Evolutionary conservation across 257 asterid species (phyloP).

Genomic region (Cynanchum wilfordii): DNA sequence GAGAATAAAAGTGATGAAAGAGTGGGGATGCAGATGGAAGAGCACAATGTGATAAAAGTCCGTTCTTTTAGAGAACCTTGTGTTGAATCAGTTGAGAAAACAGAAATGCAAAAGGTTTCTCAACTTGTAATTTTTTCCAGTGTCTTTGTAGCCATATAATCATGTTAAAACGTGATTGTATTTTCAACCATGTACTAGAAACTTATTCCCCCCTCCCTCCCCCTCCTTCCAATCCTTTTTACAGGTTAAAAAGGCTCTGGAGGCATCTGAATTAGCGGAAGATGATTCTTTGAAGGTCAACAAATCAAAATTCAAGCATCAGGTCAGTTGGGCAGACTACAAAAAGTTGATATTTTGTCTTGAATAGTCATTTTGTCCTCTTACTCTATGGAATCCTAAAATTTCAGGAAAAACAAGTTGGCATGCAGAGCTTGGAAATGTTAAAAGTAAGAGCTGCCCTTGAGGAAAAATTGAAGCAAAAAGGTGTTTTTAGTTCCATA

Average conservation of each 20-base stretch:
- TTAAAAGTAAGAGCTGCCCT: conserved; percentile 79
- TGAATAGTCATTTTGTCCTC: not conserved
- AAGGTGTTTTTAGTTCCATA: conserved; percentile 59
- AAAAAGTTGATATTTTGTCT: not conserved
- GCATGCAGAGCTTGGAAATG: conserved; percentile 78
- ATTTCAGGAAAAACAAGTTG: conserved; percentile 58
- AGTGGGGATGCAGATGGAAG: conserved; percentile 29
- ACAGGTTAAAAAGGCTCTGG: conserved; percentile 25
- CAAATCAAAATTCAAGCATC: conserved; percentile 36
- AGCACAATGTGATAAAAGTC: conserved; percentile 29
- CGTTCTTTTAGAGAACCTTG: conserved; percentile 28
- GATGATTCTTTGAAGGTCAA: conserved; percentile 29
- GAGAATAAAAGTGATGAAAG: conserved; percentile 27
- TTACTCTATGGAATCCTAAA: not conserved
- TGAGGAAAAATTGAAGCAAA: conserved; percentile 78
- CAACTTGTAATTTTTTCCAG: conserved; percentile 5
- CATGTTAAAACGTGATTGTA: not conserved
- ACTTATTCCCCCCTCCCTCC: not conserved
- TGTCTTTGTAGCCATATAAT: not conserved
- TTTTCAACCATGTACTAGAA: not conserved
- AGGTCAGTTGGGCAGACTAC: conserved; percentile 35
- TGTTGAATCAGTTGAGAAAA: conserved; percentile 28
- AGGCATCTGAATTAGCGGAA: conserved; percentile 26
- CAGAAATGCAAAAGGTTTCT: conserved; percentile 41
- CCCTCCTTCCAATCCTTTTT: not conserved